Conservation (phyloP, 352 stramenopile genomes). For the Phytophthora pinifolia region DNA sequence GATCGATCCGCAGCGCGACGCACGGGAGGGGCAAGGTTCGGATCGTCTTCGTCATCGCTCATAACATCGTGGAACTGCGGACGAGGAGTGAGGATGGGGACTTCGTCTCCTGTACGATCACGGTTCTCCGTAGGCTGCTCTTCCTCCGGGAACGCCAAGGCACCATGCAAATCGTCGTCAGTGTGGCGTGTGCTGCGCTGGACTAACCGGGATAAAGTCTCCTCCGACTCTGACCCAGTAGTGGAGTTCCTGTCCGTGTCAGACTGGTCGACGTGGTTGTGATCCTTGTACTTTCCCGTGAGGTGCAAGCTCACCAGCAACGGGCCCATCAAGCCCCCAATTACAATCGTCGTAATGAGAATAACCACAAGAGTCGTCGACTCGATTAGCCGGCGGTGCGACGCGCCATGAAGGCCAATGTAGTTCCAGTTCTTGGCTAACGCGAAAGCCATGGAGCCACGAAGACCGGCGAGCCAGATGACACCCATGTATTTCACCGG, state of each 20-base stretch:
- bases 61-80: constrained; percentile 70
- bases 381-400: constrained; percentile 80
- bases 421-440: constrained; percentile 88
- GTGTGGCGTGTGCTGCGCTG: constrained; percentile 57
- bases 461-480: constrained; percentile 93
- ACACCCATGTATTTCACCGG: constrained; percentile 74
- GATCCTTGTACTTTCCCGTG: constrained; percentile 40
- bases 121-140: constrained; percentile 25
- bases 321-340: constrained; percentile 75
- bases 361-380: constrained; percentile 88
- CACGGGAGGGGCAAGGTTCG: constrained; percentile 20
- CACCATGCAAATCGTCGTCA: constrained; percentile 31
- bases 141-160: constrained; percentile 35
- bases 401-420: constrained; percentile 59
- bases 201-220: constrained; percentile 24
- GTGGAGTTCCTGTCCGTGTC: constrained; percentile 45
- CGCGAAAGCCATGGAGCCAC: constrained; percentile 93
- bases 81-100: constrained; percentile 58
- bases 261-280: constrained; percentile 33
- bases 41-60: constrained; percentile 46
- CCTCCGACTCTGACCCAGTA: constrained; percentile 33
- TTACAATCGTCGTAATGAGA: constrained; percentile 83
- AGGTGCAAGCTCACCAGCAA: constrained; percentile 55
- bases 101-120: constrained; percentile 30
- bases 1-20: constrained; percentile 22